Percentiles rank a stretch among this genome's conserved stretches.
phyloP scores from a whole-genome alignment of 176 grass and related monocot genomes.

The Oropetium thomaeum region DNA sequence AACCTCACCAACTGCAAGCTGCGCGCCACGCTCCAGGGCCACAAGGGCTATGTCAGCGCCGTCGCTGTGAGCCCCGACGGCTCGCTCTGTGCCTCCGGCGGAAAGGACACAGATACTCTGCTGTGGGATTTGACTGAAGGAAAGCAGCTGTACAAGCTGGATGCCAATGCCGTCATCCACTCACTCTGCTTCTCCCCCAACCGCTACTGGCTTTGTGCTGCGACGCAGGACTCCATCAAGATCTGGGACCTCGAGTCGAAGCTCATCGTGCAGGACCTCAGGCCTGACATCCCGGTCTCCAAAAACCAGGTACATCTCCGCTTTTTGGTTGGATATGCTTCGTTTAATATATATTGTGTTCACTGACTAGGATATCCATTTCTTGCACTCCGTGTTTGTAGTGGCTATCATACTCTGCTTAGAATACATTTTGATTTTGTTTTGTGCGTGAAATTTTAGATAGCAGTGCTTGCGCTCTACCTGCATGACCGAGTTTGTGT shows the following conservation, averaged over 20 bases:
- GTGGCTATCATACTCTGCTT: no score
- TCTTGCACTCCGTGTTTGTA: not conserved
- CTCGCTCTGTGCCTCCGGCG: conserved; percentile 57
- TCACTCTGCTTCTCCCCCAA: conserved; percentile 71
- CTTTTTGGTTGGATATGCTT: not conserved
- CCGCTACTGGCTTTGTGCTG: conserved; percentile 70
- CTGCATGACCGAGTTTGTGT: not conserved
- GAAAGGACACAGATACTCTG: conserved; percentile 47
- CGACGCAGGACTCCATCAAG: conserved; percentile 55
- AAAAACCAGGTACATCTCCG: conserved; percentile 48
- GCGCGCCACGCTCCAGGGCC: conserved; percentile 33
- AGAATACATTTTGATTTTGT: no score
- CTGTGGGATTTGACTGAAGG: conserved; percentile 56
- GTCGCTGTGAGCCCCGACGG: conserved; percentile 65
- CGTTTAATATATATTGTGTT: not conserved
- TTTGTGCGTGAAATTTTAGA: not conserved
- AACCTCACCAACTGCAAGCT: conserved; percentile 79
- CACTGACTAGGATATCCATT: not conserved
- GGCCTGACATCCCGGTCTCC: conserved; percentile 45
- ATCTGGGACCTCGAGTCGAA: conserved; percentile 76
- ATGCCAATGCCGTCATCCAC: conserved; percentile 56
- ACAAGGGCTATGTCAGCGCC: conserved; percentile 55
- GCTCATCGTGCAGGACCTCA: conserved; percentile 64
- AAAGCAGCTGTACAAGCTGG: conserved; percentile 54
- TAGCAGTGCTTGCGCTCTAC: not conserved